Conservation (phyloP, 129 eudicot species). For the Logfia minima region DNA sequence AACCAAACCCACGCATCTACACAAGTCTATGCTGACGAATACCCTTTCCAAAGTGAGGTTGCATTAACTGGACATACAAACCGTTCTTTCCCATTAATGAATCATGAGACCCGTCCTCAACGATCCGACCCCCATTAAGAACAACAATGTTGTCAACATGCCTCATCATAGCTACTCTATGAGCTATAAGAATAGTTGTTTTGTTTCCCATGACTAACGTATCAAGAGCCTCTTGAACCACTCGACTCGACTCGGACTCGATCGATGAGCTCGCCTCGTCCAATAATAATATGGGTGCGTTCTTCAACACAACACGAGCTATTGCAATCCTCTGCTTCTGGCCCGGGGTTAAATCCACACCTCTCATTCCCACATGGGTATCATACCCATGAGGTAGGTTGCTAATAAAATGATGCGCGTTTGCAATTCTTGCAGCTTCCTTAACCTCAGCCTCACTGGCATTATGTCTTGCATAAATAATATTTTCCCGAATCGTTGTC, state of each 20-base stretch:
- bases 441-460: conserved; percentile 96
- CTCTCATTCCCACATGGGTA: conserved; percentile 98
- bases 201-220: conserved; percentile 96
- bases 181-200: conserved; percentile 89
- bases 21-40: conserved; percentile 77
- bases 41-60: conserved; percentile 90
- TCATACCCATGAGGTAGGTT: conserved; percentile 96
- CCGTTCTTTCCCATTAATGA: conserved; percentile 72
- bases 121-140: conserved; percentile 86
- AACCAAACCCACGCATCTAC: conserved; percentile 30
- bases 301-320: conserved; percentile 84
- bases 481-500: conserved; percentile 86
- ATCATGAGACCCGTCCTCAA: conserved; percentile 90
- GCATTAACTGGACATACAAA: conserved; percentile 88
- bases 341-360: conserved; percentile 91
- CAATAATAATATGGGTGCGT: conserved; percentile 83
- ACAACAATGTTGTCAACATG: conserved; percentile 96
- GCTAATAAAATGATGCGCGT: conserved; percentile 95
- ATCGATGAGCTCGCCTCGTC: conserved; percentile 97
- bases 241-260: conserved; percentile 93
- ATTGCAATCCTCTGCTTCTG: conserved; percentile 98
- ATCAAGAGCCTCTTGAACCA: conserved; percentile 97
- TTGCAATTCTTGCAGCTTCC: conserved; percentile 96
- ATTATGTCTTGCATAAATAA: conserved; percentile 91
- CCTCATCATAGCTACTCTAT: conserved; percentile 96